A percentile compares a stretch with the other conserved stretches of the same genome.
Conservation (phyloP, 1,139 yeast species). For the Protomyces arabidopsidicola region DNA sequence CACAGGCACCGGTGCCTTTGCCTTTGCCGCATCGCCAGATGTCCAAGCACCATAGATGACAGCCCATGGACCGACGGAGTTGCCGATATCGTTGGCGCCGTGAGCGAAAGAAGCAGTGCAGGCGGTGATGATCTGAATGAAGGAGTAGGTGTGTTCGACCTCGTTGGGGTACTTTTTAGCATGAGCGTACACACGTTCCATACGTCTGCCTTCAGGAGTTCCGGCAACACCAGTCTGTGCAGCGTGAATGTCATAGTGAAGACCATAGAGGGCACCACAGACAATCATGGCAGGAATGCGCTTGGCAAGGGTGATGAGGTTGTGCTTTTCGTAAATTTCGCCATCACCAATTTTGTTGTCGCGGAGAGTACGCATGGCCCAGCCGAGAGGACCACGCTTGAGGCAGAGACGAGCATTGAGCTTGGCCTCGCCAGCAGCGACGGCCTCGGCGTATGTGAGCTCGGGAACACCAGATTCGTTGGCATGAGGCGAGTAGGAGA, state of each 20-base stretch:
- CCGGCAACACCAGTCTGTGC: slow-evolving; percentile 33
- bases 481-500: neutral
- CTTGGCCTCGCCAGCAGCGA: slow-evolving; percentile 17
- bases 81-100: slow-evolving; percentile 75
- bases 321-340: slow-evolving; percentile 23
- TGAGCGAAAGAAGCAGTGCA: slow-evolving; percentile 79
- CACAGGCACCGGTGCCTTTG: slow-evolving; percentile 58
- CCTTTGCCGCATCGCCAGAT: slow-evolving; percentile 45
- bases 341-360: slow-evolving; percentile 22
- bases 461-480: neutral
- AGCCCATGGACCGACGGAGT: slow-evolving; percentile 72
- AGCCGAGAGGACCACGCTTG: slow-evolving; percentile 21
- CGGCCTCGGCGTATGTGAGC: slow-evolving; percentile 3
- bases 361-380: slow-evolving; percentile 26
- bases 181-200: slow-evolving; percentile 39
- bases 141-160: slow-evolving; percentile 64
- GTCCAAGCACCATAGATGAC: slow-evolving; percentile 62
- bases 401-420: slow-evolving; percentile 16
- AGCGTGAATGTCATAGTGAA: slow-evolving; percentile 24
- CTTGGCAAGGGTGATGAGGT: slow-evolving; percentile 12
- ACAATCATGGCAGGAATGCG: slow-evolving; percentile 25
- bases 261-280: slow-evolving; percentile 21
- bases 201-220: slow-evolving; percentile 40
- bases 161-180: slow-evolving; percentile 68
- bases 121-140: slow-evolving; percentile 69